Evolutionary conservation across 495 filamentous ascomycete genomes (phyloP).

Genomic region (Xylaria longipes): DNA sequence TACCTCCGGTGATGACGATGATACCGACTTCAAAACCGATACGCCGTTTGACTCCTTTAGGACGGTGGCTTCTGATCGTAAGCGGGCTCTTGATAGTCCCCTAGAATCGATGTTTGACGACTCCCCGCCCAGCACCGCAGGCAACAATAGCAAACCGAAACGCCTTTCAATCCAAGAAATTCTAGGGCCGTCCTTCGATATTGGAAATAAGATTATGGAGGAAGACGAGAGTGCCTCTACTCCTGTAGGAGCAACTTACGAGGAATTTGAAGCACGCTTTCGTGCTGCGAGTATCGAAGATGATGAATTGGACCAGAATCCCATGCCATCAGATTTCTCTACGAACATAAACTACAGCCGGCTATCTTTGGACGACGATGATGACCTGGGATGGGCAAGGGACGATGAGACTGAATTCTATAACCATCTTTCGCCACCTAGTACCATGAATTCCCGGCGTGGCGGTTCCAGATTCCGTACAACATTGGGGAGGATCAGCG

Average conservation of each 20-base stretch:
- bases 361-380: slow-evolving; percentile 64
- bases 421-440: slow-evolving; percentile 61
- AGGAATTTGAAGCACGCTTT: slow-evolving; percentile 33
- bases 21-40: slow-evolving; percentile 85
- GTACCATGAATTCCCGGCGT: slow-evolving; percentile 52
- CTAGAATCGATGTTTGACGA: slow-evolving; percentile 91
- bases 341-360: slow-evolving; percentile 49
- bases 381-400: slow-evolving; percentile 65
- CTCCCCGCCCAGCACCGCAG: slow-evolving; percentile 61
- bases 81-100: slow-evolving; percentile 60
- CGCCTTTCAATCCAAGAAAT: slow-evolving; percentile 64
- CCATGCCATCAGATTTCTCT: slow-evolving; percentile 34
- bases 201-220: slow-evolving; percentile 65
- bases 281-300: slow-evolving; percentile 30
- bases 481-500: slow-evolving; percentile 50
- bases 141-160: slow-evolving; percentile 60
- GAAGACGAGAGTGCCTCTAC: slow-evolving; percentile 68
- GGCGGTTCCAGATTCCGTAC: slow-evolving; percentile 54
- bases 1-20: slow-evolving; percentile 81
- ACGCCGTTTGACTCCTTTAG: slow-evolving; percentile 91
- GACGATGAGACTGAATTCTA: slow-evolving; percentile 59
- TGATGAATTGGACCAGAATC: slow-evolving; percentile 14
- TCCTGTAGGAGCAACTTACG: slow-evolving; percentile 53
- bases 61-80: slow-evolving; percentile 73
- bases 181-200: slow-evolving; percentile 54